Percentiles rank a stretch among this genome's conserved stretches.
These are phyloP conservation scores for Fennellomyces sp. DNA, from an alignment of 371 early-diverging fungal species.

Conservation along the genomic window DNA sequence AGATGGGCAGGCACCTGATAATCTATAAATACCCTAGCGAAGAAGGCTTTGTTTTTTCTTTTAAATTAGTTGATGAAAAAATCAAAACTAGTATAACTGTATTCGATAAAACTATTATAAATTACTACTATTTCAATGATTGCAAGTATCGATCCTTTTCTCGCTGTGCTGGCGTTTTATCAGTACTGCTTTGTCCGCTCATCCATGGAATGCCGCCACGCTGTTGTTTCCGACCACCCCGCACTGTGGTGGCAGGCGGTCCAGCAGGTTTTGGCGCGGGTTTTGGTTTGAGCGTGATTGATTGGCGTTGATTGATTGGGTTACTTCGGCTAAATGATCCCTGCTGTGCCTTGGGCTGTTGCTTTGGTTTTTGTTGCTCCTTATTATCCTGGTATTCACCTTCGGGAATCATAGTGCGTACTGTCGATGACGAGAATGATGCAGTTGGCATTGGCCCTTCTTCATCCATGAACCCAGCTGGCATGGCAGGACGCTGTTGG, in stretches of 20 bases:
- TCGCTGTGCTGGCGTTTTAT: conserved; percentile 33
- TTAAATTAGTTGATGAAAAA: too few relatives aligned
- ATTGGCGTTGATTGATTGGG: not conserved
- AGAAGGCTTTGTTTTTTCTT: too few relatives aligned
- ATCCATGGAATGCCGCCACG: conserved; percentile 12
- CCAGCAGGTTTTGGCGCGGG: not conserved
- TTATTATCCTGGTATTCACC: conserved; percentile 18
- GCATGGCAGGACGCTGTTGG: conserved; percentile 28
- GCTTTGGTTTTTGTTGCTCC: not conserved
- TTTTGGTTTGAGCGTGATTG: not conserved
- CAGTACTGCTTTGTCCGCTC: not conserved
- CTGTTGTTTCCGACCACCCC: conserved; percentile 10
- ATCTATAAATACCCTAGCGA: too few relatives aligned
- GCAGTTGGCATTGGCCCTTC: conserved; percentile 26
- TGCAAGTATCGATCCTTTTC: conserved; percentile 40
- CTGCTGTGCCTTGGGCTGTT: not conserved
- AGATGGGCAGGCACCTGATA: not conserved
- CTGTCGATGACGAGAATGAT: conserved; percentile 46
- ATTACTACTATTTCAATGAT: conserved; percentile 18
- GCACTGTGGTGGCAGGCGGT: conserved; percentile 6
- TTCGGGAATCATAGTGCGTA: conserved; percentile 43
- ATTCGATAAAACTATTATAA: too few relatives aligned
- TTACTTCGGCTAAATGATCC: not conserved
- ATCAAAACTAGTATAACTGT: too few relatives aligned
- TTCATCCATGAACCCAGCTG: conserved; percentile 25